These are phyloP conservation scores for Globisporangium nagaii DNA, from an alignment of 352 stramenopile genomes.

Conservation along the genomic window DNA sequence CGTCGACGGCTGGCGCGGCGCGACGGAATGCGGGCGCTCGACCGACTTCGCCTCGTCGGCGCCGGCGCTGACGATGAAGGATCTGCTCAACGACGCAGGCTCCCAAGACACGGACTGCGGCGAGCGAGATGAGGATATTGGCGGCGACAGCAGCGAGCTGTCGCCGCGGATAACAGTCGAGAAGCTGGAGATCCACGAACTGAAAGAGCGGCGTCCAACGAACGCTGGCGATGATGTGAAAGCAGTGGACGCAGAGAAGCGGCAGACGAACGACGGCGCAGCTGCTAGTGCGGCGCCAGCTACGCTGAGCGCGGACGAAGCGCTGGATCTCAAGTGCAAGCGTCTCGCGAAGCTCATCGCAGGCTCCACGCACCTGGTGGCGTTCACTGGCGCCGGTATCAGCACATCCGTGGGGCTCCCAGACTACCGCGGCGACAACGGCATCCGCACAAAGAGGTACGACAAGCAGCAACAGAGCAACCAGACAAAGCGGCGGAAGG, in stretches of 20 bases:
- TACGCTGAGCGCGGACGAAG: conserved; percentile 2
- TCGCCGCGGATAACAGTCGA: conserved; percentile 6
- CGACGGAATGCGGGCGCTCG: conserved; percentile 1
- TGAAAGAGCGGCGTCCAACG: background rate
- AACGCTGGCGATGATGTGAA: no score
- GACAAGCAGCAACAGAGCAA: conserved; percentile 18
- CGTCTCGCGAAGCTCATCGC: conserved; percentile 58
- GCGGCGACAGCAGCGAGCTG: background rate
- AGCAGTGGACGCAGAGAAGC: background rate
- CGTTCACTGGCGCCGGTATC: conserved; percentile 77
- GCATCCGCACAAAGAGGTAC: conserved; percentile 66
- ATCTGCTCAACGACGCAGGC: conserved; percentile 8
- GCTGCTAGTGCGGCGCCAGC: no score
- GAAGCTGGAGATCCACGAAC: conserved; percentile 7
- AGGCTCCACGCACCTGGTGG: conserved; percentile 59
- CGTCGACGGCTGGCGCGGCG: background rate
- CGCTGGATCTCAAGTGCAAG: conserved; percentile 51
- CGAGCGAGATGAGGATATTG: background rate
- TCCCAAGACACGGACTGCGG: background rate
- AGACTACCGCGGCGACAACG: conserved; percentile 78
- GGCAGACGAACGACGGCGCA: no score
- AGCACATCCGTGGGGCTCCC: conserved; percentile 74
- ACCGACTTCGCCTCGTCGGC: no score
- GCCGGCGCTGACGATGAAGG: conserved; percentile 4
- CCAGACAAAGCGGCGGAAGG: conserved; percentile 2